These are phyloP conservation scores for Castanea sativa DNA, from an alignment of 306 rosid species.

Conservation along the genomic window DNA sequence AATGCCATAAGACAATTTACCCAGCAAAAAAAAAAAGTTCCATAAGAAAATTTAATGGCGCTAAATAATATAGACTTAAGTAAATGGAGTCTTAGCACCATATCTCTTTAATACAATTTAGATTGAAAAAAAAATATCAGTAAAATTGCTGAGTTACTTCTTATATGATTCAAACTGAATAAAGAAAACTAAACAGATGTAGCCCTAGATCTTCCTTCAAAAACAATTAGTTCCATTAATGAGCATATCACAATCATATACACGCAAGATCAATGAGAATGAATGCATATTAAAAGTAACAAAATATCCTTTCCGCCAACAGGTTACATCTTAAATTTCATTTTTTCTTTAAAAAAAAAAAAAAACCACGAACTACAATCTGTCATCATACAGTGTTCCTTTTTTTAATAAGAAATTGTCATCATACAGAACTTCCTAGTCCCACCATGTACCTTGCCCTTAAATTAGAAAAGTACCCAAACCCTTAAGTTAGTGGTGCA, in stretches of 20 bases:
- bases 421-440: constrained; percentile 21
- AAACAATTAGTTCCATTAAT: background rate
- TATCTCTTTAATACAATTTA: background rate
- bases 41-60: background rate
- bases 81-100: background rate
- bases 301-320: background rate
- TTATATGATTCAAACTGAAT: background rate
- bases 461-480: constrained; percentile 23
- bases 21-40: background rate
- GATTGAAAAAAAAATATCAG: background rate
- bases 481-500: constrained; percentile 16
- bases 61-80: background rate
- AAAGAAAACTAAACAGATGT: background rate
- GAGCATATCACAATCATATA: constrained; percentile 1
- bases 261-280: background rate
- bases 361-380: constrained; percentile 5
- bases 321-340: background rate
- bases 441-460: constrained; percentile 16
- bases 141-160: background rate
- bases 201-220: background rate
- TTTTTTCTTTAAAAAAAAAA: background rate
- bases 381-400: constrained; percentile 11
- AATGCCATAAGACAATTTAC: background rate
- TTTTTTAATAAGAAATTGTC: background rate
- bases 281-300: background rate